Evolutionary conservation across 805 yeast species (phyloP).

Genomic region (Saccharomyces eubayanus): DNA sequence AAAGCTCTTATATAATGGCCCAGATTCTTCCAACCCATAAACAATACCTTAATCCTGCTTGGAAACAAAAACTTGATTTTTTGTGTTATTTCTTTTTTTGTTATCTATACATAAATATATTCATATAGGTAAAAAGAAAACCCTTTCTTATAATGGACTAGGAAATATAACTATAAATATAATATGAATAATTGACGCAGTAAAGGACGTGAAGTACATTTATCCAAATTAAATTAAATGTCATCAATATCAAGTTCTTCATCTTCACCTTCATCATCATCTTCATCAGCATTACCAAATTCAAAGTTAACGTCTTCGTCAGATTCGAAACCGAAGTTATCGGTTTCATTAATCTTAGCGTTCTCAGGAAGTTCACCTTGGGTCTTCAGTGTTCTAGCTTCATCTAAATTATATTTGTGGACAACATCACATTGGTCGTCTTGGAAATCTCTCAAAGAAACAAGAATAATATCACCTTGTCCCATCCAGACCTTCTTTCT

Average conservation of each 20-base stretch:
- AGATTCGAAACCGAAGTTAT: conserved; percentile 91
- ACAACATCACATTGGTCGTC: conserved; percentile 97
- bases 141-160: neutral
- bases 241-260: conserved; percentile 85
- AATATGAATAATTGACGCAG: neutral
- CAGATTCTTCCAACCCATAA: no score
- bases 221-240: conserved; percentile 41
- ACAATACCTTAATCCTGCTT: no score
- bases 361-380: conserved; percentile 96
- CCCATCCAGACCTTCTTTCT: conserved; percentile 99
- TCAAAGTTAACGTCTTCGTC: conserved; percentile 97
- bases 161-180: neutral
- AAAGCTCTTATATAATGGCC: no score
- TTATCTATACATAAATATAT: neutral
- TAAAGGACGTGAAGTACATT: conserved; percentile 3
- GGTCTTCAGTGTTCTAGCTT: conserved; percentile 91
- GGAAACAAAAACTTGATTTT: neutral
- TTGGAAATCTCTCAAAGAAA: conserved; percentile 96
- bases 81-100: neutral
- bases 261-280: conserved; percentile 57
- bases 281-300: conserved; percentile 88
- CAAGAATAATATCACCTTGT: conserved; percentile 94
- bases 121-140: neutral
- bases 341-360: conserved; percentile 96
- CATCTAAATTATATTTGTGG: conserved; percentile 93